These are phyloP conservation scores for Apiospora marii DNA, from an alignment of 2,329 filamentous ascomycete genomes.

Conservation along the genomic window DNA sequence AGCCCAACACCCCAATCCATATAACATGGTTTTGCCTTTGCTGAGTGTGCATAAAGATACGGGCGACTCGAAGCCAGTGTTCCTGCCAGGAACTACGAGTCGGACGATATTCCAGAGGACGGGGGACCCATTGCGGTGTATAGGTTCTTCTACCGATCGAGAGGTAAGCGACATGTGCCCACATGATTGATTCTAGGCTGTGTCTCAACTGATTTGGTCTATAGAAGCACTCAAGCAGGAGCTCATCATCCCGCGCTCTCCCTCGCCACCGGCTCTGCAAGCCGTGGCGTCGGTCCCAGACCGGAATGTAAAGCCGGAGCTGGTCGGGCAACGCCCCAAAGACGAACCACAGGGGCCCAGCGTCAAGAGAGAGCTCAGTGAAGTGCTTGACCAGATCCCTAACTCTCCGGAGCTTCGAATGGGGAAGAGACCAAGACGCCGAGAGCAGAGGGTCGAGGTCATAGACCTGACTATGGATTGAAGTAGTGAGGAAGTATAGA, in stretches of 20 bases:
- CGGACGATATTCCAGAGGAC: neutral
- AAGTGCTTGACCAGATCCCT: neutral
- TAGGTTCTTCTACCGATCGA: constrained; percentile 11
- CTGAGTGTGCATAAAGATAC: neutral
- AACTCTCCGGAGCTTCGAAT: neutral
- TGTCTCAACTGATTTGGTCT: neutral
- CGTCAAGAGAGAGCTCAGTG: constrained; percentile 1
- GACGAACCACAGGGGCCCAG: neutral
- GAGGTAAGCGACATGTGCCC: neutral
- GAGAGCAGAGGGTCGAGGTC: neutral
- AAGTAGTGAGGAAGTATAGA: neutral
- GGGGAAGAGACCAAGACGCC: neutral
- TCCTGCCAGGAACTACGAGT: neutral
- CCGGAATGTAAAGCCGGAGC: neutral
- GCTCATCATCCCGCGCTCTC: neutral
- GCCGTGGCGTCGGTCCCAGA: neutral
- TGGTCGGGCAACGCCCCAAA: neutral
- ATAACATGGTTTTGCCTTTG: neutral
- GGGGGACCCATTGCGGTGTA: neutral
- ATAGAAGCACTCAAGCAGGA: neutral
- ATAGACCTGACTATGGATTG: neutral
- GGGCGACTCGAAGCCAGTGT: too few relatives aligned
- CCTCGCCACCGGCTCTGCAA: neutral
- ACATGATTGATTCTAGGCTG: neutral
- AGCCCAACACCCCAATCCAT: neutral